Conservation (phyloP, 2,329 filamentous ascomycete species). For the Didymella keratinophila region DNA sequence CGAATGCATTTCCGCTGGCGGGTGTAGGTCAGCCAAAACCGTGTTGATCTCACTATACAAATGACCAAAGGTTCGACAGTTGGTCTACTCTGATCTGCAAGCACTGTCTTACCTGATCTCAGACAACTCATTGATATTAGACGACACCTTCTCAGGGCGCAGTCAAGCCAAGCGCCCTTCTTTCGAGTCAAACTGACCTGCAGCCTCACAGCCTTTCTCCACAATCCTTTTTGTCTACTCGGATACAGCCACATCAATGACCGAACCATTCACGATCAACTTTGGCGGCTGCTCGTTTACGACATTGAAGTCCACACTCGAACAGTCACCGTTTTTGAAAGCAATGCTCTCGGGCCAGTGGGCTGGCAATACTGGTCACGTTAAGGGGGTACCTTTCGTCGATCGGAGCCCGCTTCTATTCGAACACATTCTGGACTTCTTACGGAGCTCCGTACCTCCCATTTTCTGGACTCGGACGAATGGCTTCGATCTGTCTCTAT, state of each 20-base stretch:
- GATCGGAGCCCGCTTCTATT: slow-evolving; percentile 13
- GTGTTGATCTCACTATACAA: not conserved
- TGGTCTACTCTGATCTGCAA: not conserved
- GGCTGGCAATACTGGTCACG: slow-evolving; percentile 13
- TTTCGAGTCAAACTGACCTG: not conserved
- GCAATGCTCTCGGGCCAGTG: slow-evolving; percentile 7
- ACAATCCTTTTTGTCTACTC: not conserved
- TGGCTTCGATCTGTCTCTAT: slow-evolving; percentile 14
- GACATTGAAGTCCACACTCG: slow-evolving; percentile 14
- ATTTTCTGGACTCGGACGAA: slow-evolving; percentile 16
- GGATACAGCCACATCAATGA: slow-evolving; percentile 9
- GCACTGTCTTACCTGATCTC: not conserved
- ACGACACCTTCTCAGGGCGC: not conserved
- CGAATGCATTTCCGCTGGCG: no score
- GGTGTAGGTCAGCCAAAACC: not conserved
- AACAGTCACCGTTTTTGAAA: slow-evolving; percentile 11
- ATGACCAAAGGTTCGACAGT: not conserved
- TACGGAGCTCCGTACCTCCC: slow-evolving; percentile 10
- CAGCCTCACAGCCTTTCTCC: not conserved
- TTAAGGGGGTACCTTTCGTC: slow-evolving; percentile 12
- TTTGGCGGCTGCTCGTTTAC: slow-evolving; percentile 10
- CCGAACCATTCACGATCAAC: slow-evolving; percentile 12
- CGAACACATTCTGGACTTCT: slow-evolving; percentile 19
- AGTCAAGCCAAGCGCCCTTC: slow-evolving; percentile 2
- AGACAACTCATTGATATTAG: not conserved